phyloP scores from a whole-genome alignment of 495 filamentous ascomycete species.

The Neurospora intermedia region DNA sequence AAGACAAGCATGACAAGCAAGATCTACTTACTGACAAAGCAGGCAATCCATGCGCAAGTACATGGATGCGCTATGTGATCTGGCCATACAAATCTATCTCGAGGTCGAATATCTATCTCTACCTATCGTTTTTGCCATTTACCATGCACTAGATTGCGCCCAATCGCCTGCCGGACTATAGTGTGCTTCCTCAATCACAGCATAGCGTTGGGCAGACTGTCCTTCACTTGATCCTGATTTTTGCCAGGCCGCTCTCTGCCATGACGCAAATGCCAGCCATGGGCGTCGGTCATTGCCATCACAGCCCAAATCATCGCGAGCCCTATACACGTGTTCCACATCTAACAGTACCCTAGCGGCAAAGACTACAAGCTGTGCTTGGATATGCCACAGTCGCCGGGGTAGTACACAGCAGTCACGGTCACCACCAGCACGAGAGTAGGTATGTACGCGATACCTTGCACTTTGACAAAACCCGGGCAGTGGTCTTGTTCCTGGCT shows the following conservation, averaged over 20 bases:
- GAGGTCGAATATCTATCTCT: neutral
- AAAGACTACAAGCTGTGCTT: neutral
- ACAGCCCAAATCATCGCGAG: neutral
- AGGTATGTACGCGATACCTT: neutral
- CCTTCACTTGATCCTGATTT: neutral
- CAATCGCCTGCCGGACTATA: neutral
- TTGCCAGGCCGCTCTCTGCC: neutral
- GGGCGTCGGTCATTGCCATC: neutral
- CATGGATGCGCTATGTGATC: neutral
- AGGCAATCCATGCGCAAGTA: neutral
- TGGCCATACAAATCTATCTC: neutral
- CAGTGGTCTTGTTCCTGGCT: neutral
- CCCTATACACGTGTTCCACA: neutral
- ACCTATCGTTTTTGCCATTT: neutral
- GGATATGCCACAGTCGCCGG: neutral
- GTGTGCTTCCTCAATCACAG: neutral
- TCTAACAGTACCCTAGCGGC: neutral
- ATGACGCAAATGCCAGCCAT: neutral
- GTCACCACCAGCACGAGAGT: neutral
- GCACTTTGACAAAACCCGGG: neutral
- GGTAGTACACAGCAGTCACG: neutral
- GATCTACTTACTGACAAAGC: neutral
- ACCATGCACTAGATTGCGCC: neutral
- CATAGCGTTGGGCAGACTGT: neutral
- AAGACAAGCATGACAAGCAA: neutral